phyloP scores from a whole-genome alignment of 2,329 filamentous ascomycete species.

The Diplodia scrobiculata region DNA sequence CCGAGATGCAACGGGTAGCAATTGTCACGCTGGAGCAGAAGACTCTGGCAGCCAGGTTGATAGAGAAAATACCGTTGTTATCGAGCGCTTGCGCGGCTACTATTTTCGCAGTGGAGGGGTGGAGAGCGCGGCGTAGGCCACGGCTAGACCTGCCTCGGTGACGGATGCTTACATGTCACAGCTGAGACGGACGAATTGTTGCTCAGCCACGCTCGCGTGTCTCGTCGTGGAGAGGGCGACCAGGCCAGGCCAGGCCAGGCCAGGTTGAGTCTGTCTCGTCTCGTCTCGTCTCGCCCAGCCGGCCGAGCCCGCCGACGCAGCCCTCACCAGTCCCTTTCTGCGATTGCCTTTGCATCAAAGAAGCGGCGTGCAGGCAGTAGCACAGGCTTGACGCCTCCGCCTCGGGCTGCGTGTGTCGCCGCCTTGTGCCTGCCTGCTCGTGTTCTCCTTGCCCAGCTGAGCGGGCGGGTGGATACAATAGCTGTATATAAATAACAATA shows the following conservation, averaged over 20 bases:
- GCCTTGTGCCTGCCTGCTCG: not conserved
- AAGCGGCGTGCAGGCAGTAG: not conserved
- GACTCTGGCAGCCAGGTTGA: not conserved
- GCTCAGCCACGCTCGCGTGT: not conserved
- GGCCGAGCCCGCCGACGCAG: no score
- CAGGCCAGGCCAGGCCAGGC: not conserved
- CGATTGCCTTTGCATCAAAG: not conserved
- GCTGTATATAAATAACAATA: constrained; percentile 17
- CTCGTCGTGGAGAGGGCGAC: not conserved
- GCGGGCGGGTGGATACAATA: constrained; percentile 9
- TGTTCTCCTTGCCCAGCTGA: constrained; percentile 4
- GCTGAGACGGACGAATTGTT: not conserved
- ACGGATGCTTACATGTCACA: not conserved
- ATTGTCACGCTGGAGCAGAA: constrained; percentile 1
- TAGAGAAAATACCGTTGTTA: constrained; percentile 14
- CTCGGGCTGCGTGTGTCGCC: not conserved
- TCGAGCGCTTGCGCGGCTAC: constrained; percentile 17
- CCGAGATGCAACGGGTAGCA: not conserved
- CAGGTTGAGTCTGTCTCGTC: not conserved
- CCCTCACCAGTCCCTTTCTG: no score
- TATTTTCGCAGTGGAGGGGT: constrained; percentile 2
- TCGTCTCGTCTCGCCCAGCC: not conserved
- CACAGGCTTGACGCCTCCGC: constrained; percentile 1
- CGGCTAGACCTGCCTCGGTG: not conserved
- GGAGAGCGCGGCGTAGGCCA: not conserved